Evolutionary conservation across 2,329 filamentous ascomycete genomes (phyloP), one percentile per base, ranked within the genome.

Genomic region (Colletotrichum tropicale): DNA sequence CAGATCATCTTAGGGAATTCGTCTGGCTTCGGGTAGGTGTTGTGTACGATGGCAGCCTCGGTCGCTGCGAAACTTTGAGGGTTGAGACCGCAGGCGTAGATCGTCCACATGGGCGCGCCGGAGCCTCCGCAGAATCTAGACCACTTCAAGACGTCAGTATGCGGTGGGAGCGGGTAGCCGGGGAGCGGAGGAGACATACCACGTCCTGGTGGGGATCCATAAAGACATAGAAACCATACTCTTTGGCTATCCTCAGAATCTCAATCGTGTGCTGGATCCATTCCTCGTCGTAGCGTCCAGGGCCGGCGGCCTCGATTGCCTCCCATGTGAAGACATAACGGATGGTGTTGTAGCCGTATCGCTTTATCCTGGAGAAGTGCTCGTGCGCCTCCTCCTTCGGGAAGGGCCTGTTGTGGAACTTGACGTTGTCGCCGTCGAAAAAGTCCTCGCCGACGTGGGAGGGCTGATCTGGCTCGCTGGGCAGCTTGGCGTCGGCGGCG

Each of bases 201-300:
- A 98, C 96, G 87, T 99, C 97, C 88, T 99, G 97, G 84, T 99
- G 97, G 24, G 98, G 96, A 80, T 99, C 98, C 95, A 99, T 98
- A 83, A 98, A 98, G 66, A 99, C 90, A 81, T 98, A 98, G 84
- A 99, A 98, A 32, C 95, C 95, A 87, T 98, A 98, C 48, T 92
- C 89, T 83, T 96, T 98, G 48, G 96, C 96, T 78, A 96, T 88
- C 72, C 96, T 91, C 79, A 99, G 85, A 13, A 98, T 88, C 52
- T 95, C 91, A 78, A 99, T 95, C 1, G 97, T 99, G 83, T 98
- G 95, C 78, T 94, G 90, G 78, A 98, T 96, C 90, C 95, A 99
- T 77, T 94, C 93, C 82, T 99, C 95, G 81, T 99, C 98, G 83
- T 98, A 99, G 81, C 91, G 93, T 2, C 96, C 95, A 0, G 98